A percentile compares a stretch with the other conserved stretches of the same genome.
Conservation (phyloP, 768 basidiomycete genomes). For the Naganishia kalamii region DNA sequence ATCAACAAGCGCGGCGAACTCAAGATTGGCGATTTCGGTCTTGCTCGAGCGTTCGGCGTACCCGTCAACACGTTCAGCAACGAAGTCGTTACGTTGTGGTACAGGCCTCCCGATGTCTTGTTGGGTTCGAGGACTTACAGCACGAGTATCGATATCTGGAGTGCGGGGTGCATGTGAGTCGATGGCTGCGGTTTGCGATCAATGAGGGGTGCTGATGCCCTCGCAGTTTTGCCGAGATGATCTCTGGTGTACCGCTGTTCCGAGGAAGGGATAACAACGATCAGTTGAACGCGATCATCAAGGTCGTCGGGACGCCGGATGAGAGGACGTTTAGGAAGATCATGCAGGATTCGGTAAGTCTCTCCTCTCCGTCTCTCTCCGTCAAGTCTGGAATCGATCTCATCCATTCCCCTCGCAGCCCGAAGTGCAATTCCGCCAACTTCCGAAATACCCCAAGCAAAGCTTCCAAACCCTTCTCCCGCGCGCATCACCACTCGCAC, state of each 20-base stretch:
- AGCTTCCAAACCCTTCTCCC: slow-evolving; percentile 42
- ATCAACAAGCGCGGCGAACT: slow-evolving; percentile 96
- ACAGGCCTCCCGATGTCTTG: slow-evolving; percentile 94
- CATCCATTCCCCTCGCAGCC: slow-evolving; percentile 52
- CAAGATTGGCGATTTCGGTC: slow-evolving; percentile 94
- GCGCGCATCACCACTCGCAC: slow-evolving; percentile 52
- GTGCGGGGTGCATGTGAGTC: slow-evolving; percentile 79
- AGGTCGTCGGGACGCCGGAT: slow-evolving; percentile 90
- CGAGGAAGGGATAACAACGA: slow-evolving; percentile 94
- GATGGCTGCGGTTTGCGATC: not conserved
- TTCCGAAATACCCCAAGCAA: slow-evolving; percentile 59
- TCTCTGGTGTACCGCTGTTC: slow-evolving; percentile 92
- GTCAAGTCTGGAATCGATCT: not conserved
- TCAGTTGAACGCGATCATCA: slow-evolving; percentile 95
- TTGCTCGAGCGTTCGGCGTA: slow-evolving; percentile 95
- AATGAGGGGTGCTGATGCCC: not conserved
- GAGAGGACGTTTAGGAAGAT: slow-evolving; percentile 83
- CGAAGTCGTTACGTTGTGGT: slow-evolving; percentile 99
- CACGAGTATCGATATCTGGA: slow-evolving; percentile 98
- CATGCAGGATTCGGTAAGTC: slow-evolving; percentile 73
- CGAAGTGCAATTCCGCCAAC: slow-evolving; percentile 74
- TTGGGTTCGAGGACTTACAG: slow-evolving; percentile 95
- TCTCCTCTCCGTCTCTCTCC: not conserved
- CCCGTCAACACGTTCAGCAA: slow-evolving; percentile 99
- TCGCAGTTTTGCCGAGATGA: slow-evolving; percentile 87